Conservation (phyloP, 2,329 filamentous ascomycete genomes). For the Colletotrichum trifolii region DNA sequence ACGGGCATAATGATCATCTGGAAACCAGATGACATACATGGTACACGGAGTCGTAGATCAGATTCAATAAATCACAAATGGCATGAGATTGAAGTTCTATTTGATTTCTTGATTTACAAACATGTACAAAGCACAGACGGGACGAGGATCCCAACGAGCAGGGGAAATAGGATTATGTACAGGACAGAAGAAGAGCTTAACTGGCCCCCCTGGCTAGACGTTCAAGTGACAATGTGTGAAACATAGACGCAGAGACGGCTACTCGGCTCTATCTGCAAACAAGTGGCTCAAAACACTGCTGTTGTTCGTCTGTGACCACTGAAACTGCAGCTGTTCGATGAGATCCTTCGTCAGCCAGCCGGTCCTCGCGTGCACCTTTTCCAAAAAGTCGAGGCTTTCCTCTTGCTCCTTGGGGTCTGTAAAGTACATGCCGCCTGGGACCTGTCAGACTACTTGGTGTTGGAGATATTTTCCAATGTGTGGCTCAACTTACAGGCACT, state of each 20-base stretch:
- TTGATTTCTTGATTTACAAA: no score
- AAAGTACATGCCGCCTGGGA: slow-evolving; percentile 8
- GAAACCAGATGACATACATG: background rate
- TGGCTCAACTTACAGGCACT: slow-evolving; percentile 40
- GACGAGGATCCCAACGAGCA: no score
- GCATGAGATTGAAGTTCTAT: no score
- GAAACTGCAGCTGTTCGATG: background rate
- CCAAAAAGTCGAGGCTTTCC: slow-evolving; percentile 14
- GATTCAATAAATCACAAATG: no score
- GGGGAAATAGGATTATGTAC: no score
- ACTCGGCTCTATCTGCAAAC: background rate
- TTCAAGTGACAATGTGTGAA: background rate
- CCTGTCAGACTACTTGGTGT: background rate
- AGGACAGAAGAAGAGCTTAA: no score
- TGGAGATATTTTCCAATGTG: background rate
- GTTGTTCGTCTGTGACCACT: slow-evolving; percentile 11
- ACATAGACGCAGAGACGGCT: background rate
- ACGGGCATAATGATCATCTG: no score
- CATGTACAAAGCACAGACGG: no score
- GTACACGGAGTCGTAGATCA: no score
- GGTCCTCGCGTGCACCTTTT: slow-evolving; percentile 1
- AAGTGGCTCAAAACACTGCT: slow-evolving; percentile 16
- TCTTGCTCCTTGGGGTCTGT: slow-evolving; percentile 18
- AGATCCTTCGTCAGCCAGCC: slow-evolving; percentile 25
- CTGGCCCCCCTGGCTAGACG: no score